Conservation (phyloP, 1,284 basidiomycete genomes). For the Malassezia sp. region DNA sequence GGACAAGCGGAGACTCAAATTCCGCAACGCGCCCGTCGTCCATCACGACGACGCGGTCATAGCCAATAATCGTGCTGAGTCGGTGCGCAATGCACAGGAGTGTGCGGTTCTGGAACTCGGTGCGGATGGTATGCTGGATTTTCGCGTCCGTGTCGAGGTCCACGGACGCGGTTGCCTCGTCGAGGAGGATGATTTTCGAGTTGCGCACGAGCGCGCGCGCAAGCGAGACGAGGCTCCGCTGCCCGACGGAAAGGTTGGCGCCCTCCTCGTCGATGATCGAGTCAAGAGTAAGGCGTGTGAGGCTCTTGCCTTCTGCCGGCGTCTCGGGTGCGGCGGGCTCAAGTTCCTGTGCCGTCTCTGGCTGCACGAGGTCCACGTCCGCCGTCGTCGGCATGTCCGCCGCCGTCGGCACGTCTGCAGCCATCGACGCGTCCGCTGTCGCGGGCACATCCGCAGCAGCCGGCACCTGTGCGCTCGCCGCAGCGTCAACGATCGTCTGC, state of each 20-base stretch:
- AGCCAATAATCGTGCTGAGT: constrained; percentile 65
- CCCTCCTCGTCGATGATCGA: constrained; percentile 45
- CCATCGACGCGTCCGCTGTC: neutral
- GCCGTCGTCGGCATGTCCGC: neutral
- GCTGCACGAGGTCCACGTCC: neutral
- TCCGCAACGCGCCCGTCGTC: constrained; percentile 62
- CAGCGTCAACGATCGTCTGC: neutral
- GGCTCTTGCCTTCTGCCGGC: constrained; percentile 1
- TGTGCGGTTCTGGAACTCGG: constrained; percentile 67
- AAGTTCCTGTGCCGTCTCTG: constrained; percentile 7
- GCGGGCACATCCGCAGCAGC: constrained; percentile 13
- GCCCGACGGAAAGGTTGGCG: constrained; percentile 44
- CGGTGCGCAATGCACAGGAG: constrained; percentile 65
- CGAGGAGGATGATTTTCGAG: constrained; percentile 42
- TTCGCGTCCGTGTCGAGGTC: constrained; percentile 68
- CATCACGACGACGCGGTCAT: constrained; percentile 68
- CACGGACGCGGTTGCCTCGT: constrained; percentile 68
- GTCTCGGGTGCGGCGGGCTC: constrained; percentile 6
- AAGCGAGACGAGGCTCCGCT: constrained; percentile 45
- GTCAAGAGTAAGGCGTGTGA: constrained; percentile 39
- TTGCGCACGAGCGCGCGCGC: constrained; percentile 45
- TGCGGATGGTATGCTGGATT: constrained; percentile 73
- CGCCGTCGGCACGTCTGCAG: no score
- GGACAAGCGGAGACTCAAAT: constrained; percentile 58
- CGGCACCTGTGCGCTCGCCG: neutral